Percentiles rank a stretch among this genome's conserved stretches.
Evolutionary conservation across 805 yeast genomes (phyloP).

Genomic region (Zygosaccharomyces bailii): DNA sequence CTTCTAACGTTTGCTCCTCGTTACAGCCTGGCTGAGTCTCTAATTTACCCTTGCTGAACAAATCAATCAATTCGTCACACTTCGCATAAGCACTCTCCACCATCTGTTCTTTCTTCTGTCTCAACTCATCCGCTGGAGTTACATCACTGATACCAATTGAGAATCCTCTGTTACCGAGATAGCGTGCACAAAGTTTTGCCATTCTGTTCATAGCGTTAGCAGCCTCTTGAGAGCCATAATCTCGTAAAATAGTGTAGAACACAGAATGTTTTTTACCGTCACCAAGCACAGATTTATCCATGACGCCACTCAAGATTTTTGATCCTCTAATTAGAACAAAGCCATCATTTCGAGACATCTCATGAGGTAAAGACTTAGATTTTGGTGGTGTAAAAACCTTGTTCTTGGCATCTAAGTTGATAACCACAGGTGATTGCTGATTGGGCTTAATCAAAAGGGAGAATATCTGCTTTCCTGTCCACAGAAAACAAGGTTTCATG

Average conservation of each 20-base stretch:
- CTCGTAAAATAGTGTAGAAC: constrained; percentile 90
- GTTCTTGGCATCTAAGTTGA: constrained; percentile 91
- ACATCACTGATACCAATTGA: constrained; percentile 97
- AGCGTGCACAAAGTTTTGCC: constrained; percentile 98
- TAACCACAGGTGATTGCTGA: constrained; percentile 66
- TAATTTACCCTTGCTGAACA: constrained; percentile 76
- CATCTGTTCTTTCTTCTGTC: constrained; percentile 73
- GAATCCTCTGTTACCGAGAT: constrained; percentile 90
- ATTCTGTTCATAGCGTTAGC: constrained; percentile 95
- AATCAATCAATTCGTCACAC: constrained; percentile 85
- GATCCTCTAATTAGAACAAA: constrained; percentile 88
- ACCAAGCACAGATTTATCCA: constrained; percentile 95
- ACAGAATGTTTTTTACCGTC: constrained; percentile 98
- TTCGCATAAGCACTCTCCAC: constrained; percentile 86
- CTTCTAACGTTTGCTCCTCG: constrained; percentile 96
- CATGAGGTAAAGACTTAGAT: constrained; percentile 63
- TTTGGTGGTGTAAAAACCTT: constrained; percentile 82
- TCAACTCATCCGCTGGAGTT: constrained; percentile 82
- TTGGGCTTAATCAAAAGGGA: constrained; percentile 85
- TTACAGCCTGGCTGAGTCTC: constrained; percentile 99
- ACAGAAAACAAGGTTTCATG: constrained; percentile 78
- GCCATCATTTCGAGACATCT: constrained; percentile 98
- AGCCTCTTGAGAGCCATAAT: constrained; percentile 95
- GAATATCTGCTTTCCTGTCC: constrained; percentile 98
- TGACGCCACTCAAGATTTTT: constrained; percentile 82